Evolutionary conservation across 2,329 filamentous ascomycete genomes (phyloP), one percentile per base, ranked within the genome.

Genomic region (Clathrospora elynae): DNA sequence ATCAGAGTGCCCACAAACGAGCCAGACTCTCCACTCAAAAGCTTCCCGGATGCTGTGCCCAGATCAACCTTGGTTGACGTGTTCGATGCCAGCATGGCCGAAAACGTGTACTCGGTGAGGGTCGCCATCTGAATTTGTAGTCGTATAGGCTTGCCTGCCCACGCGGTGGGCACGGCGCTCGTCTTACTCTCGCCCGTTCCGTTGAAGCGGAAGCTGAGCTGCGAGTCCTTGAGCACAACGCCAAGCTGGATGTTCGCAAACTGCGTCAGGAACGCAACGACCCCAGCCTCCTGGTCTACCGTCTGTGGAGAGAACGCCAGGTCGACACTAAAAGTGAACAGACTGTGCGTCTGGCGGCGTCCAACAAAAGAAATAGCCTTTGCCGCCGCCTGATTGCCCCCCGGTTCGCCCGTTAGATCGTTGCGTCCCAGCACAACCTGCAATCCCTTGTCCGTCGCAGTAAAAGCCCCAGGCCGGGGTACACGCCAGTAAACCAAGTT

Each of bases 401-500:
- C 77, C 70, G 20, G 25, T 8, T 13, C 73, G 3, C 70, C 78
- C 0, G 79, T 82, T 2, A 84, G 64, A 55, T 83, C 83, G 2
- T 77, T 64, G 2, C 54, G 65, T 0, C 75, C 78, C 0, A 78
- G 75, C 0, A 49, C 67, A 1, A 84, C 22, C 11, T 50, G 32
- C 19, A 57, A 40, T 2, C 51, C 49, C 9, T 51, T 41, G 4
- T 42, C 17, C 2, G 54, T 36, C 6, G 44, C 36, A 2, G 28
- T 32, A 10, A 42, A 37, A 12, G 31, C 25, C 10, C 33, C 40
- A 1, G 28, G 25, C 16, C 40, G 26, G 5, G 40, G 40, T 7
- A 42, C 40, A 14, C 14, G 82, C 77, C 78, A 83, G 62, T 78
- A 68, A 0, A 77, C 70, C 37, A 83, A 75, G 45, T 83, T 75